Base-by-base conservation (phyloP, 768 basidiomycete genomes). In the Mycena haematopus region DNA sequence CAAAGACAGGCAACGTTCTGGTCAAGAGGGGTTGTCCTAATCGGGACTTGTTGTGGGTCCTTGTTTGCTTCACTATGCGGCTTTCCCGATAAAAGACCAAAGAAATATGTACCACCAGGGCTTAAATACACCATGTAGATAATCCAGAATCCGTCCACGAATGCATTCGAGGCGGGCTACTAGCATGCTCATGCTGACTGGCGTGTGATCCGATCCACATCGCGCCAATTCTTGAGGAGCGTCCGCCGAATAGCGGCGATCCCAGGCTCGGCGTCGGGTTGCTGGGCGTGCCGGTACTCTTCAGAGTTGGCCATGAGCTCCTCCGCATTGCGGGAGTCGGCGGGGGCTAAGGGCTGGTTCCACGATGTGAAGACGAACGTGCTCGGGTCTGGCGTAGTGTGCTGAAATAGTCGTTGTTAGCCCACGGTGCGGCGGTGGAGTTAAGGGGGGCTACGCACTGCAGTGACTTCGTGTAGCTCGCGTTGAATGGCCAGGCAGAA, bases 281-380 rank as follows among this genome's bases (percentile, higher is more conserved):
- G 66, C 25, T 74, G 69, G 14, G 75, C 68, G 35, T 70, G 54
- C 8, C 53, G 72, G 68, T 87, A 84, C 17, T 78, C 72, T n/a
- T 67, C 65, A 14, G 73, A 73, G 52, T 73, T 71, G 38, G 59
- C 69, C 31, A 83, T 68, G 54, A 91, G 81, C 57, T 86, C 83
- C 35, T 81, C 73, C 0, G 87, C 89, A 22, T 72, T 82, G 45
- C 86, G 83, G 14, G 79, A 77, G 68, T 91, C 87, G 10, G 79
- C 77, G 6, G 90, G 90, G 8, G 86, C 83, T 76, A 91, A 88
- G 0, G 90, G 90, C 73, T 89, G 85, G 73, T 91, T 92, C 73
- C 80, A 77, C 35, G 77, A 56, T 51, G 74, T 83, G 76, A 86
- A 87, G 67, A 89, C 71, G 72, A 81, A 88, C 2, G 77, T 66